Conservation (phyloP, 208 protist genomes). For the Crithidia thermophila region DNA sequence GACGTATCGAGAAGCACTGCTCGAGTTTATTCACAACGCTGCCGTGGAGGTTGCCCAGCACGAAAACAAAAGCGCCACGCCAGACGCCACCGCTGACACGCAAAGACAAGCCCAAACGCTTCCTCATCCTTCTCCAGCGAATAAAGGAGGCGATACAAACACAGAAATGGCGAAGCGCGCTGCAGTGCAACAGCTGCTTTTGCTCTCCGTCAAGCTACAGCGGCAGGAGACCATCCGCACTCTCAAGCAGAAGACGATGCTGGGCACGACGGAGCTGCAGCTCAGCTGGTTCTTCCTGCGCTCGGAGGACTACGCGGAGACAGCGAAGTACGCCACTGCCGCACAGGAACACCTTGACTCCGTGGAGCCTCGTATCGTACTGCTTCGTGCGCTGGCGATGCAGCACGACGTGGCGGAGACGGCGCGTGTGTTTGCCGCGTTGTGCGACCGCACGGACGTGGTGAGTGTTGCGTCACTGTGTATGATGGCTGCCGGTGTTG, state of each 20-base stretch:
- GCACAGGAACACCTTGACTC: constrained; percentile 29
- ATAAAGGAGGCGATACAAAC: not conserved
- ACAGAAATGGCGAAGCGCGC: not conserved
- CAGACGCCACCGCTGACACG: not conserved
- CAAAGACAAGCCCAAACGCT: too few relatives aligned
- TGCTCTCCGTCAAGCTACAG: constrained; percentile 36
- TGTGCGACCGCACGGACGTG: not conserved
- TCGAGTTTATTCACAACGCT: constrained; percentile 62
- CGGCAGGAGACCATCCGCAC: not conserved
- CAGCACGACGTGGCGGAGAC: constrained; percentile 7
- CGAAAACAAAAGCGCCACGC: not conserved
- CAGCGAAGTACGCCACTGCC: not conserved
- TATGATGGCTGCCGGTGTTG: constrained; percentile 21
- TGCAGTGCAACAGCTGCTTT: constrained; percentile 21
- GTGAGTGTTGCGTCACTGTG: constrained; percentile 26
- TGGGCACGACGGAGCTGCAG: constrained; percentile 42
- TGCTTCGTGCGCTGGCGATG: constrained; percentile 19
- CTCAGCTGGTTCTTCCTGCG: constrained; percentile 25
- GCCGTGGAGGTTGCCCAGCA: constrained; percentile 9
- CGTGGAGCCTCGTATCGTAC: constrained; percentile 36
- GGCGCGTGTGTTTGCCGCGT: not conserved
- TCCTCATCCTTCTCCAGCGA: too few relatives aligned
- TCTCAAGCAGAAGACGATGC: constrained; percentile 22
- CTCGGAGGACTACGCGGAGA: constrained; percentile 15
- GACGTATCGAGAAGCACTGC: constrained; percentile 52